Percentiles rank a stretch among this genome's conserved stretches.
These are phyloP conservation scores for Dictyostelium intermedium DNA, from an alignment of 78 protist genomes.

Conservation along the genomic window DNA sequence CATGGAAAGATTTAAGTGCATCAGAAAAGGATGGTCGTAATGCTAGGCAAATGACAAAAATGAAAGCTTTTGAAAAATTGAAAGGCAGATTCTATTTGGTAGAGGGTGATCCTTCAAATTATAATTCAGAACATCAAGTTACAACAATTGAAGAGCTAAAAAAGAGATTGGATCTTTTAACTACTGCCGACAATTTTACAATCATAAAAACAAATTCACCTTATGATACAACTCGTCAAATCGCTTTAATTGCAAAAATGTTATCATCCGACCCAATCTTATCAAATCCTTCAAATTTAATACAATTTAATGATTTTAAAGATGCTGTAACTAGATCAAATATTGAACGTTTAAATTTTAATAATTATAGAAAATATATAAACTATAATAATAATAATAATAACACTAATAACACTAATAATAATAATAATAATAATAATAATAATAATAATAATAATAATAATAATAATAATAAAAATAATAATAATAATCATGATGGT, in stretches of 20 bases:
- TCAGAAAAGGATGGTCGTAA: not conserved
- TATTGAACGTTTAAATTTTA: not conserved
- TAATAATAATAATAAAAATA: not conserved
- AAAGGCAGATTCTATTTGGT: not conserved
- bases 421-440: too few species aligned
- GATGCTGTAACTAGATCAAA: not conserved
- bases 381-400: too few species aligned
- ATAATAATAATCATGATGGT: not conserved
- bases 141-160: not conserved
- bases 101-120: not conserved
- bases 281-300: not conserved
- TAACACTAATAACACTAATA: too few species aligned
- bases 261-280: not conserved
- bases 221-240: not conserved
- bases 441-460: too few species aligned
- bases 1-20: not conserved
- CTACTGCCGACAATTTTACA: not conserved
- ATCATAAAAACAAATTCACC: not conserved
- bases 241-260: not conserved
- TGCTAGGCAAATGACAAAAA: not conserved
- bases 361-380: too few species aligned
- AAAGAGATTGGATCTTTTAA: not conserved
- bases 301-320: not conserved
- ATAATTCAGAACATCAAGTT: not conserved
- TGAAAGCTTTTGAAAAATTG: not conserved